Evolutionary conservation across 805 yeast species (phyloP).

Genomic region (Candida sanyiensis): DNA sequence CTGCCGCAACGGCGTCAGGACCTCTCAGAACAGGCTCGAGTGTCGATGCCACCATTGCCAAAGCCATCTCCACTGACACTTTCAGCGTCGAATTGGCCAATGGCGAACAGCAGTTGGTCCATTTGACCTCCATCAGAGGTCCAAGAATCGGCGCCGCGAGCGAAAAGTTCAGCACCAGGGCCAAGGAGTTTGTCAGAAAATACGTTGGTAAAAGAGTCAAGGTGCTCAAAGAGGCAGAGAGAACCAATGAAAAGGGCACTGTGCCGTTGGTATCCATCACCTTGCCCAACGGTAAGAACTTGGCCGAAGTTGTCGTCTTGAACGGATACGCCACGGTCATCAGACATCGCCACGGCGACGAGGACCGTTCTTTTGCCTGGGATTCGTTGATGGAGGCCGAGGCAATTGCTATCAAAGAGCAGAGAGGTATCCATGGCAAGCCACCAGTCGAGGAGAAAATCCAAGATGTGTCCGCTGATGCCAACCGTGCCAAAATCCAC

Average conservation of each 20-base stretch:
- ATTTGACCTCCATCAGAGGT: constrained; percentile 68
- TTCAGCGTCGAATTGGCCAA: constrained; percentile 45
- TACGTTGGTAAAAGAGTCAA: constrained; percentile 68
- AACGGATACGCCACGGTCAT: constrained; percentile 75
- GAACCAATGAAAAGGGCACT: constrained; percentile 42
- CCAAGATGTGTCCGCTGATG: constrained; percentile 76
- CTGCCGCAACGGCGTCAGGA: neutral
- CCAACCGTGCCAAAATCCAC: constrained; percentile 67
- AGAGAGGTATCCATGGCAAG: constrained; percentile 60
- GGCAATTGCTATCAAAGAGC: constrained; percentile 46
- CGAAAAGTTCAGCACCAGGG: constrained; percentile 53
- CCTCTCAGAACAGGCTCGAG: constrained; percentile 40
- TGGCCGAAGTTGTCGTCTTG: constrained; percentile 54
- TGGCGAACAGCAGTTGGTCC: constrained; percentile 51
- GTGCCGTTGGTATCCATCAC: constrained; percentile 60
- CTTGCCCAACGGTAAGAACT: constrained; percentile 47
- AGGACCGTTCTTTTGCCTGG: constrained; percentile 70
- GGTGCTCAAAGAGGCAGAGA: constrained; percentile 55
- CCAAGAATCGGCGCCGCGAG: constrained; percentile 58
- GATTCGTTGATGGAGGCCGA: constrained; percentile 71
- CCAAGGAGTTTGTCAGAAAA: constrained; percentile 71
- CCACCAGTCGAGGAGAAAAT: constrained; percentile 52
- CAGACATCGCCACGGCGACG: constrained; percentile 68
- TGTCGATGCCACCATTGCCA: constrained; percentile 50
- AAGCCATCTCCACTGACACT: constrained; percentile 66